Evolutionary conservation across 2,329 filamentous ascomycete genomes (phyloP), one percentile per base, ranked within the genome.

Genomic region (Rhytidhysteron rufulum): DNA sequence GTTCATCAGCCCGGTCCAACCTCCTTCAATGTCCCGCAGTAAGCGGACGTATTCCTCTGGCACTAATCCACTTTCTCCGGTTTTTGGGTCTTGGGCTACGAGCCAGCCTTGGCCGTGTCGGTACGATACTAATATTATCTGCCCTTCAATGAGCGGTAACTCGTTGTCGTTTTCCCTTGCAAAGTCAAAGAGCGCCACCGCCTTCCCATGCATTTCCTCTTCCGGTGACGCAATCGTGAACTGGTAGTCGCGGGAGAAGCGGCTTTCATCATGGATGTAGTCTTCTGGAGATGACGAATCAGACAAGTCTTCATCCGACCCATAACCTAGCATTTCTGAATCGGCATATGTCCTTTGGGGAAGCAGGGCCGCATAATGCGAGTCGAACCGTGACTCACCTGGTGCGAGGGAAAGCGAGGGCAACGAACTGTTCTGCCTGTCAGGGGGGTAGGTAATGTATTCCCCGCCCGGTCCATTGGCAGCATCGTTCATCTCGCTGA

Each of bases 201-300:
- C 90, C 62, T 95, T 95, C 35, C 93, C 93, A 59, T 96, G 90
- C 80, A 96, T 96, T 65, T 97, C 89, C 68, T 97, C 91, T 63
- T 97, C 93, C 4, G 90, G 89, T 11, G 88, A 94, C 13, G 88
- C 91, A 53, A 95, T 95, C 15, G 88, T 94, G 63, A 96, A 95
- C 55, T 94, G 87, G 63, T 95, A 96, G 65, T 95, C 88, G 50
- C 86, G 82, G 33, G 88, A 94, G 66, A 90, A 95, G 55, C 89
- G 80, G 40, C 83, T 87, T 60, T 88, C 78, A 57, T 89, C 83
- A 29, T 65, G 60, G 39, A 67, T 62, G 40, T 58, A 67, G 51
- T 80, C 78, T 43, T 77, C 63, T 2, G 55, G 54, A 4, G 37
- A 39, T 5, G 37, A 39, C 4, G 37, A 20, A 31, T 63, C 62